A percentile compares a stretch with the other conserved stretches of the same genome.
These are phyloP conservation scores for Lecanicillium sp. DNA, from an alignment of 2,329 filamentous ascomycete species.

Conservation along the genomic window DNA sequence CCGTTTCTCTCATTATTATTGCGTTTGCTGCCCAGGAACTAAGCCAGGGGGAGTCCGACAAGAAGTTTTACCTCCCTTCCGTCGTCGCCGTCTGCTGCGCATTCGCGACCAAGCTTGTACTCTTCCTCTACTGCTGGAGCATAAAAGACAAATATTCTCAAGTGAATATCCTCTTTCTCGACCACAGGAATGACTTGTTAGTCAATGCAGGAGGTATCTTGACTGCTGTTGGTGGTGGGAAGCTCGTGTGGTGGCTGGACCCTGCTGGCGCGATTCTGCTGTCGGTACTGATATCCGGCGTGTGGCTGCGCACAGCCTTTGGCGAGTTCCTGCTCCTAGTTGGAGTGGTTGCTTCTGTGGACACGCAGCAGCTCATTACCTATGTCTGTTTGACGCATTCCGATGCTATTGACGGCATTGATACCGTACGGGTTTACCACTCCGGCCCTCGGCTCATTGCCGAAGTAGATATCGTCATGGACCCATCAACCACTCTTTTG, in stretches of 20 bases:
- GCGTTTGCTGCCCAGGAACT: constrained; percentile 76
- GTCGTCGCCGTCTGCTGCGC: constrained; percentile 79
- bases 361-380: constrained; percentile 87
- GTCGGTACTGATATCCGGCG: constrained; percentile 64
- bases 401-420: constrained; percentile 71
- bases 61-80: constrained; percentile 69
- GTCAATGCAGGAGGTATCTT: constrained; percentile 92
- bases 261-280: constrained; percentile 83
- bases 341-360: constrained; percentile 76
- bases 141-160: constrained; percentile 87
- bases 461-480: constrained; percentile 95
- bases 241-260: constrained; percentile 91
- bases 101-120: constrained; percentile 70
- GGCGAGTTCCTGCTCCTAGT: constrained; percentile 86
- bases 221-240: constrained; percentile 83
- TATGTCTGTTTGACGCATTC: constrained; percentile 89
- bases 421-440: constrained; percentile 92
- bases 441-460: constrained; percentile 82
- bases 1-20: constrained; percentile 86
- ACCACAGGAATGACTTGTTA: constrained; percentile 94
- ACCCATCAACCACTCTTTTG: constrained; percentile 60
- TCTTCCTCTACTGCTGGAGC: constrained; percentile 91
- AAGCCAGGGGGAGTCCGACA: constrained; percentile 42
- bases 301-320: constrained; percentile 84
- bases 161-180: constrained; percentile 88